Conservation (phyloP, 768 basidiomycete species). For the Rhodocollybia butyracea region DNA sequence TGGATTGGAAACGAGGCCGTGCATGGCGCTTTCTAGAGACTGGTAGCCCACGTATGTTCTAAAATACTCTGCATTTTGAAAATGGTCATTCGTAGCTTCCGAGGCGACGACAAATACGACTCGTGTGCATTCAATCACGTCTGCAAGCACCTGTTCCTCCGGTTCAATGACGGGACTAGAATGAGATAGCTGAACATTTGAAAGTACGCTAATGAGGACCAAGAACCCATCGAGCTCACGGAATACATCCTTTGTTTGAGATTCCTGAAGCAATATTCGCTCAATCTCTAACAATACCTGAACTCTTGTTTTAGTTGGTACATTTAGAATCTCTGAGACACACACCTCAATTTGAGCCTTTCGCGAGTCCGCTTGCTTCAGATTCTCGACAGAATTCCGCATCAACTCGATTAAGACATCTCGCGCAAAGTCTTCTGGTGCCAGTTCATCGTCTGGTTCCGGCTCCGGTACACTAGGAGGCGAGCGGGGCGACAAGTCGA, state of each 20-base stretch:
- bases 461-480: too few relatives aligned
- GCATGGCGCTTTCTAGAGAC: slow-evolving; percentile 57
- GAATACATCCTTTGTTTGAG: slow-evolving; percentile 69
- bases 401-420: slow-evolving; percentile 72
- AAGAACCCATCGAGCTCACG: slow-evolving; percentile 82
- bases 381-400: slow-evolving; percentile 63
- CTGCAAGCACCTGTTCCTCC: slow-evolving; percentile 32
- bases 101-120: slow-evolving; percentile 63
- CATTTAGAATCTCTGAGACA: slow-evolving; percentile 6
- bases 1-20: slow-evolving; percentile 44
- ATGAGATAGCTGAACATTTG: slow-evolving; percentile 43
- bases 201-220: slow-evolving; percentile 68
- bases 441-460: slow-evolving; percentile 32
- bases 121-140: slow-evolving; percentile 50
- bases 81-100: slow-evolving; percentile 57
- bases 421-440: slow-evolving; percentile 69
- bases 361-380: slow-evolving; percentile 55
- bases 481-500: slow-evolving; percentile 42
- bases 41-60: slow-evolving; percentile 64
- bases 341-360: slow-evolving; percentile 52
- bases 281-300: slow-evolving; percentile 68
- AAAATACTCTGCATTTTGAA: slow-evolving; percentile 60
- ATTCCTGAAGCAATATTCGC: slow-evolving; percentile 62
- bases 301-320: background rate
- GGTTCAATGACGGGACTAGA: slow-evolving; percentile 30